Evolutionary conservation across 2,329 filamentous ascomycete genomes (phyloP), one percentile per base, ranked within the genome.

Genomic region (Colletotrichum somersetense): DNA sequence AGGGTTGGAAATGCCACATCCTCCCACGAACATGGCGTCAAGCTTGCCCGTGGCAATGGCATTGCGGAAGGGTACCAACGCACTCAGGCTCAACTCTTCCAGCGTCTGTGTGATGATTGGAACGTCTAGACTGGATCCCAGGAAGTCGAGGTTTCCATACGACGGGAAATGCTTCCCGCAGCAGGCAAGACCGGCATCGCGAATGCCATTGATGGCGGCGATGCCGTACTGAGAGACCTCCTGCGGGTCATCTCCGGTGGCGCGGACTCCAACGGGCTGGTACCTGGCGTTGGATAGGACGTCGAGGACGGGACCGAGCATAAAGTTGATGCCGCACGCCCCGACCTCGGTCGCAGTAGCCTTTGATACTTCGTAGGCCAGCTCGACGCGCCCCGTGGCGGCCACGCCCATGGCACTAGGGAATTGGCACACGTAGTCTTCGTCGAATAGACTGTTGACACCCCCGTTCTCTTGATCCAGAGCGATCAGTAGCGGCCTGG

Each of bases 401-500:
- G 96, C 95, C 73, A 98, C 88, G 16, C 95, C 96, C 96, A 99
- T 98, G 74, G 96, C 93, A 78, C 95, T 97, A 11, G 96, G 96
- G 76, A 97, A 99, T 80, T 98, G 96, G 75, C 94, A 95, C 76
- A 98, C 96, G 80, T 95, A 96, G 78, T 96, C 94, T 77, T 97
- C 95, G 80, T 98, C 96, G 78, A 97, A 98, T 2, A 98, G 88
- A 82, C 94, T 97, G 84, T 98, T 98, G 80, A 98, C 96, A 3
- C 96, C 95, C 75, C 96, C 96, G 89, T 99, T 98, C 81, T 99
- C 96, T 80, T 99, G 96, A 79, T 98, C 96, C 48, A 98, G 85
- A 50, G 93, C 95, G 77, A 99, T 98, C 66, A 97, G 86, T 23
- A 99, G 85, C 2, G 96, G 96, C 3, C 96, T 92, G 3, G 93